Conservation (phyloP, 2,329 filamentous ascomycete species). For the Aspergillus sp. region DNA sequence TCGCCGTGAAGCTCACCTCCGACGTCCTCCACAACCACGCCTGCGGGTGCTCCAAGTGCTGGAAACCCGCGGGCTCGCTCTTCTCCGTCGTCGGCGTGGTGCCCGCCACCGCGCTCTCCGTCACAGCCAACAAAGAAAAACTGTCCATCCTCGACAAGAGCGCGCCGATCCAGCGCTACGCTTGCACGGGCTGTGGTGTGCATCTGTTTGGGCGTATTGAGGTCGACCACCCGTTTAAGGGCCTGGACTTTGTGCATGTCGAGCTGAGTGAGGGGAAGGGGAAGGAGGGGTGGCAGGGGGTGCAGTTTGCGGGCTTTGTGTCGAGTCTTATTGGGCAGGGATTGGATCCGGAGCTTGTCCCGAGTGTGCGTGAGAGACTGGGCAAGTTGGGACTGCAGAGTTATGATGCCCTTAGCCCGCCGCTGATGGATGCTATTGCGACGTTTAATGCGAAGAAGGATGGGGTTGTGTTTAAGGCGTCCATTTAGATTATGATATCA, state of each 20-base stretch:
- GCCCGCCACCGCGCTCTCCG: constrained; percentile 53
- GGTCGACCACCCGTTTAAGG: constrained; percentile 64
- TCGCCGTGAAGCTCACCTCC: constrained; percentile 57
- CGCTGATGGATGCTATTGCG: constrained; percentile 63
- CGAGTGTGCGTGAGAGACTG: constrained; percentile 55
- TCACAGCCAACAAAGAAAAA: constrained; percentile 61
- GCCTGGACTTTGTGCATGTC: constrained; percentile 67
- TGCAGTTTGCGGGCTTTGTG: constrained; percentile 69
- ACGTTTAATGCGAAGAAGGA: constrained; percentile 55
- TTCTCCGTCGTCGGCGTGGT: constrained; percentile 66
- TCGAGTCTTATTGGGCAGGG: constrained; percentile 68
- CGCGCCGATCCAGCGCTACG: constrained; percentile 62
- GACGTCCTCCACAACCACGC: constrained; percentile 69
- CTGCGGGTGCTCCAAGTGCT: constrained; percentile 71
- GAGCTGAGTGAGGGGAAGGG: constrained; percentile 64
- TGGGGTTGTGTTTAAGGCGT: constrained; percentile 20
- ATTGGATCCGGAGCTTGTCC: constrained; percentile 56
- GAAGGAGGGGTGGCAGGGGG: constrained; percentile 67
- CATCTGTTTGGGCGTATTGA: constrained; percentile 67
- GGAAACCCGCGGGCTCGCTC: constrained; percentile 64
- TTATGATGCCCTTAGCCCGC: constrained; percentile 63
- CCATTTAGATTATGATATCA: neutral
- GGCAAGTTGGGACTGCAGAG: constrained; percentile 57
- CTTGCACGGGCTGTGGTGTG: constrained; percentile 61
- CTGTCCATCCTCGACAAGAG: constrained; percentile 55